A percentile compares a stretch with the other conserved stretches of the same genome.
phyloP scores from a whole-genome alignment of 2,329 filamentous ascomycete genomes.

The Colletotrichum truncatum region DNA sequence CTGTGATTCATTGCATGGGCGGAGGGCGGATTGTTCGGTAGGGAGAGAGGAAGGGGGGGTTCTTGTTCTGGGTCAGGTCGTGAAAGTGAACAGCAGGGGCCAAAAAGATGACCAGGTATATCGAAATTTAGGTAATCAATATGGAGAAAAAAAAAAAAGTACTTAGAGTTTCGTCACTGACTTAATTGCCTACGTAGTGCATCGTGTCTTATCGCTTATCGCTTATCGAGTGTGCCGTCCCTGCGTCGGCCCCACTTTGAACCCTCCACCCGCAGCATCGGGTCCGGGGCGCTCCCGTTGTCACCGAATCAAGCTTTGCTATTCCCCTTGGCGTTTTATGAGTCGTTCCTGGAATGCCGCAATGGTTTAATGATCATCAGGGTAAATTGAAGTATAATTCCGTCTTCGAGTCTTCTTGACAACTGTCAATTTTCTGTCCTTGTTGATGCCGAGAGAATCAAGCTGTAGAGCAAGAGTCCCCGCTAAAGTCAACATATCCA shows the following conservation, averaged over 20 bases:
- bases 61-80: background rate
- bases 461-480: too few relatives aligned
- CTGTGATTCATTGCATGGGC: constrained; percentile 31
- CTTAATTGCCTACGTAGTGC: constrained; percentile 19
- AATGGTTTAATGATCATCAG: too few relatives aligned
- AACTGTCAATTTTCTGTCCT: background rate
- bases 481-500: too few relatives aligned
- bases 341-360: background rate
- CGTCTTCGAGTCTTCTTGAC: background rate
- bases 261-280: constrained; percentile 7
- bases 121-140: constrained; percentile 15
- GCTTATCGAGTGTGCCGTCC: background rate
- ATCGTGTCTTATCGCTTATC: constrained; percentile 12
- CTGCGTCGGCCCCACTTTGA: constrained; percentile 9
- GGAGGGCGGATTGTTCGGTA: background rate
- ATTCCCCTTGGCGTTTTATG: background rate
- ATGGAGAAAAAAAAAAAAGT: background rate
- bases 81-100: background rate
- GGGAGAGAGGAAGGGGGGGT: background rate
- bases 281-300: constrained; percentile 7
- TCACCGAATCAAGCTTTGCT: constrained; percentile 25
- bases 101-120: constrained; percentile 8
- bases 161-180: constrained; percentile 25
- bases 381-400: too few relatives aligned
- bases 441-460: too few relatives aligned